These are phyloP conservation scores for Thinopyrum obtusiflorum DNA, from an alignment of 202 grass and related monocot species.

Conservation along the genomic window DNA sequence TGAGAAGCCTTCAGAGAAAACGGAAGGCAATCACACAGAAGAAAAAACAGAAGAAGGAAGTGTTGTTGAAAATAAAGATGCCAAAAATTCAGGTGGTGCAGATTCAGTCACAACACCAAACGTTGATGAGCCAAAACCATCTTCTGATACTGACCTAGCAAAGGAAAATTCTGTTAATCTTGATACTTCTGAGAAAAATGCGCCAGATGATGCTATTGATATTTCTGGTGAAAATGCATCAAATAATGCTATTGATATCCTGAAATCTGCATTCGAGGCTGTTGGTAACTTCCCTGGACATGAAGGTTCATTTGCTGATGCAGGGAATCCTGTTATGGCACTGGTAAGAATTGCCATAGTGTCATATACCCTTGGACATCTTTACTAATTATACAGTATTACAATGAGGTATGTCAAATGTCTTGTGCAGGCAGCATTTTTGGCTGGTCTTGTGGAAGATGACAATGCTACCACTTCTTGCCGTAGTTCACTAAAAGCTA, in stretches of 20 bases:
- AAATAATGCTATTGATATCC: slow-evolving; percentile 63
- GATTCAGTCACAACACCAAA: slow-evolving; percentile 47
- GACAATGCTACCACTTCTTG: slow-evolving; percentile 57
- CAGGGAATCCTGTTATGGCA: slow-evolving; percentile 96
- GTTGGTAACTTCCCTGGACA: slow-evolving; percentile 66
- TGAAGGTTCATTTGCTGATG: slow-evolving; percentile 80
- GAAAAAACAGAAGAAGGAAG: slow-evolving; percentile 38
- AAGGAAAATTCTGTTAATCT: slow-evolving; percentile 38
- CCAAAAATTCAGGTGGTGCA: slow-evolving; percentile 44
- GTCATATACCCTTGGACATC: background rate
- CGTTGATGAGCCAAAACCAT: slow-evolving; percentile 34
- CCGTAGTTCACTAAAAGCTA: slow-evolving; percentile 86
- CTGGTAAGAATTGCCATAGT: slow-evolving; percentile 51
- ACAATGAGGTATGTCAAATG: slow-evolving; percentile 26
- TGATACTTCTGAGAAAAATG: slow-evolving; percentile 50
- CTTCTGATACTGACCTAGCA: slow-evolving; percentile 47
- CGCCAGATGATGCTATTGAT: slow-evolving; percentile 58
- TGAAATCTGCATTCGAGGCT: slow-evolving; percentile 85
- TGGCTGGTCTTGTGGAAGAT: slow-evolving; percentile 69
- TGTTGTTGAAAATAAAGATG: slow-evolving; percentile 53
- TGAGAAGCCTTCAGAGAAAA: slow-evolving; percentile 46
- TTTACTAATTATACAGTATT: slow-evolving; percentile 18
- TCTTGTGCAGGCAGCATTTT: slow-evolving; percentile 79
- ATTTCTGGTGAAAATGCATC: slow-evolving; percentile 45
- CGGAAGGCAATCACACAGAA: slow-evolving; percentile 37